Conservation (phyloP, 495 filamentous ascomycete species). For the Terfezia claveryi region DNA sequence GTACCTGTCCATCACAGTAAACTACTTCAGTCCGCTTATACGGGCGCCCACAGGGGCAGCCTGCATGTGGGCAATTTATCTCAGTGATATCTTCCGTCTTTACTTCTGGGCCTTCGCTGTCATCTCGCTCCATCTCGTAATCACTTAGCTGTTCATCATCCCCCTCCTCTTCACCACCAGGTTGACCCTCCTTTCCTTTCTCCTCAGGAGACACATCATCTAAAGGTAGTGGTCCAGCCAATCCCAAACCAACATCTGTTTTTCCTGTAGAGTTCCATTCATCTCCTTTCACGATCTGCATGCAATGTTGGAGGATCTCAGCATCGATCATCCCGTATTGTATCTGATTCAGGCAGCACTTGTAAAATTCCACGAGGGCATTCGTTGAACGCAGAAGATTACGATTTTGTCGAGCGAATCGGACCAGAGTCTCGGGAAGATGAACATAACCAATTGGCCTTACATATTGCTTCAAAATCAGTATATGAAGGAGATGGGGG, state of each 20-base stretch:
- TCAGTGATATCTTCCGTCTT: background rate
- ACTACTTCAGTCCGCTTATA: constrained; percentile 14
- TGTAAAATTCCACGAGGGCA: constrained; percentile 17
- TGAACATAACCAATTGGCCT: constrained; percentile 14
- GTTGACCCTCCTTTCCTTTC: background rate
- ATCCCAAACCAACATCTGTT: constrained; percentile 8
- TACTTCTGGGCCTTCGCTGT: background rate
- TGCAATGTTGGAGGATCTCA: constrained; percentile 10
- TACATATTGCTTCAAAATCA: background rate
- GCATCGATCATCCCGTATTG: constrained; percentile 15
- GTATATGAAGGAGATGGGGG: background rate
- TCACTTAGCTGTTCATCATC: background rate
- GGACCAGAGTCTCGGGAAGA: constrained; percentile 12
- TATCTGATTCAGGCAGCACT: constrained; percentile 15
- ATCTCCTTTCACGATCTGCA: constrained; percentile 14
- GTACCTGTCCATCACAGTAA: constrained; percentile 9
- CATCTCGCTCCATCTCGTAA: constrained; percentile 9
- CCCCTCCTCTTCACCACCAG: background rate
- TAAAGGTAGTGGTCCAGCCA: constrained; percentile 9
- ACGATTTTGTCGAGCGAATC: constrained; percentile 10
- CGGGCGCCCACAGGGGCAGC: constrained; percentile 10
- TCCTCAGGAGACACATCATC: constrained; percentile 1
- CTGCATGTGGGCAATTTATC: constrained; percentile 2
- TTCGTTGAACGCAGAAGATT: constrained; percentile 7
- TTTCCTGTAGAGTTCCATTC: constrained; percentile 13